Evolutionary conservation across 78 protist genomes (phyloP).

Genomic region (Dictyostelium intermedium): DNA sequence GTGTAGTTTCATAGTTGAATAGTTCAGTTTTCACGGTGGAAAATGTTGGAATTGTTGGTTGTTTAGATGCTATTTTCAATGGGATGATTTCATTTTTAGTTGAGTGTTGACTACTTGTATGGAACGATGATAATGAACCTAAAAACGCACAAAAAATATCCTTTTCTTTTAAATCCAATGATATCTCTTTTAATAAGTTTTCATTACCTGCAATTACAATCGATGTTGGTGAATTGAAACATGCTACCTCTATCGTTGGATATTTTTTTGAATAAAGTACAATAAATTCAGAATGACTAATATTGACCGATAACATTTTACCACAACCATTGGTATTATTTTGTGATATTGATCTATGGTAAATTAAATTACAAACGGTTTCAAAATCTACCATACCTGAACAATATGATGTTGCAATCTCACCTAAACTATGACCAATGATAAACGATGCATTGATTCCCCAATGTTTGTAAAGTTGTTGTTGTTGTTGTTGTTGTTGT

Average conservation of each 20-base stretch:
- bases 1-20: neutral
- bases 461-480: slow-evolving; percentile 5
- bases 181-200: neutral
- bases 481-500: neutral
- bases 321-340: slow-evolving; percentile 39
- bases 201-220: slow-evolving; percentile 55
- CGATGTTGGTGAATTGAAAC: slow-evolving; percentile 25
- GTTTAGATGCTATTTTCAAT: neutral
- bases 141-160: neutral
- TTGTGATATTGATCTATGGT: slow-evolving; percentile 13
- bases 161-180: neutral
- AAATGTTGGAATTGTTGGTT: neutral
- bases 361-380: neutral
- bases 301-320: slow-evolving; percentile 16
- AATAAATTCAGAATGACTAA: neutral
- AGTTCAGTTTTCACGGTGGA: neutral
- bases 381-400: slow-evolving; percentile 15
- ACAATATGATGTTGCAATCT: slow-evolving; percentile 23
- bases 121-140: slow-evolving; percentile 30
- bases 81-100: neutral
- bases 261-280: neutral
- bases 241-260: slow-evolving; percentile 42
- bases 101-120: slow-evolving; percentile 16
- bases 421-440: slow-evolving; percentile 76
- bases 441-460: slow-evolving; percentile 40